phyloP scores from a whole-genome alignment of 768 basidiomycete genomes.

The Lyophyllum shimeji region DNA sequence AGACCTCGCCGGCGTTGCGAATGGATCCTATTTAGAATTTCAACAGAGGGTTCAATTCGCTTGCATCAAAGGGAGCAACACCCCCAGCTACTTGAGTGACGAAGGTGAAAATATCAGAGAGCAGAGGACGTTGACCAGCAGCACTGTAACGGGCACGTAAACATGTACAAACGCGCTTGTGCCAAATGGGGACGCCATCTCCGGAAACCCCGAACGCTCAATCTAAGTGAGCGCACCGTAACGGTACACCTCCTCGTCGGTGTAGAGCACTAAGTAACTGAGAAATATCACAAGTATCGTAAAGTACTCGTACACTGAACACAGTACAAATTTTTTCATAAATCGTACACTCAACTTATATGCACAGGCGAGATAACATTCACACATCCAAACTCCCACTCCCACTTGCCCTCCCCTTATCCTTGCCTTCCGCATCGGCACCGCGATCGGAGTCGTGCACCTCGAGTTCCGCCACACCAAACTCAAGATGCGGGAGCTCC shows the following conservation, averaged over 20 bases:
- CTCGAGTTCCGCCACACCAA: slow-evolving; percentile 29
- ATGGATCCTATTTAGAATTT: too few relatives aligned
- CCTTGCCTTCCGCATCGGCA: too few relatives aligned
- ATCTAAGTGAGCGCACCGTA: neutral
- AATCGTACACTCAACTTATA: neutral
- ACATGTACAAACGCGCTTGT: neutral
- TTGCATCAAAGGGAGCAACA: too few relatives aligned
- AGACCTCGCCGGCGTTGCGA: too few relatives aligned
- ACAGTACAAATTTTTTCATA: neutral
- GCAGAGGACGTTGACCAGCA: too few relatives aligned
- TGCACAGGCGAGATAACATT: neutral
- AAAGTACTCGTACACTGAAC: neutral
- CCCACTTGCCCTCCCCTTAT: slow-evolving; percentile 7
- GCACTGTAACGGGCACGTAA: too few relatives aligned
- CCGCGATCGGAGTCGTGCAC: neutral
- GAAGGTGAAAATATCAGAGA: too few relatives aligned
- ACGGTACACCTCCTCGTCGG: neutral
- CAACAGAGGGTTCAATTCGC: too few relatives aligned
- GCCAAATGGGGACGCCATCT: neutral
- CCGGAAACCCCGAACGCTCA: too few relatives aligned
- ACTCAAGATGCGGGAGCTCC: slow-evolving; percentile 30
- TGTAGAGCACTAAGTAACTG: too few relatives aligned
- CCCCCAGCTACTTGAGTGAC: too few relatives aligned
- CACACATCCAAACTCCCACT: slow-evolving; percentile 9
- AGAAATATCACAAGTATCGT: neutral